Evolutionary conservation across 2,329 filamentous ascomycete genomes (phyloP).

Genomic region (Akanthomyces dipterigenus): DNA sequence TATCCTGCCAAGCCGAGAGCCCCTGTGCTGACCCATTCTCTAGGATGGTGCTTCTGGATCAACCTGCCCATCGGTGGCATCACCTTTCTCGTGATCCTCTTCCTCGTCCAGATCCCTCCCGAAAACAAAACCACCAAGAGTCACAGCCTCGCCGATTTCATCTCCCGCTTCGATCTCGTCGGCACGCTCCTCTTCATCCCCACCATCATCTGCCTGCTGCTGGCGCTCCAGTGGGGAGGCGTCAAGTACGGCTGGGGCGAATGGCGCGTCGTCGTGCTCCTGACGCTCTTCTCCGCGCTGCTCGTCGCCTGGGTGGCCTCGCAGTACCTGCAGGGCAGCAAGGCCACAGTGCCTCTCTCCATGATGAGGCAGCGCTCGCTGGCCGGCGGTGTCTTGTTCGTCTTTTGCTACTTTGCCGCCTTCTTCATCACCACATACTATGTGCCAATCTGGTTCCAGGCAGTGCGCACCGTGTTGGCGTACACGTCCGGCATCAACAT

Average conservation of each 20-base stretch:
- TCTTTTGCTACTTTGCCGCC: conserved; percentile 23
- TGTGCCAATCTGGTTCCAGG: conserved; percentile 41
- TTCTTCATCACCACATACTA: conserved; percentile 18
- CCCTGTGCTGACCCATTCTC: background rate
- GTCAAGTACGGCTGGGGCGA: conserved; percentile 22
- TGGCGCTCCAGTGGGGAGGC: conserved; percentile 38
- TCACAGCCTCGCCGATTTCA: background rate
- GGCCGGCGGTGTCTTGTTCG: conserved; percentile 46
- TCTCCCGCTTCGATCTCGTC: background rate
- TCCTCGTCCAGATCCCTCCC: conserved; percentile 10
- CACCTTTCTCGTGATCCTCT: conserved; percentile 21
- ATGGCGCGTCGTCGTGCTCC: conserved; percentile 32
- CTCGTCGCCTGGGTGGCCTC: conserved; percentile 31
- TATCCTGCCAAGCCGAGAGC: too few relatives aligned
- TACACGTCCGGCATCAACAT: conserved; percentile 12
- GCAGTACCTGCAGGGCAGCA: conserved; percentile 26
- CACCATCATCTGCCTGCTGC: conserved; percentile 29
- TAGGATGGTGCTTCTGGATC: conserved; percentile 21
- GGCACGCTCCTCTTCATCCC: conserved; percentile 9
- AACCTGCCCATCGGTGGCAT: conserved; percentile 22
- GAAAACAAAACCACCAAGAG: background rate
- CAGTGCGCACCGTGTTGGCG: conserved; percentile 24
- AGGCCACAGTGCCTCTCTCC: conserved; percentile 45
- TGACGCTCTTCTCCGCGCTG: conserved; percentile 32
- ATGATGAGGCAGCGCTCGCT: conserved; percentile 70